Percentiles rank a stretch among this genome's conserved stretches.
phyloP scores from a whole-genome alignment of 805 yeast species.

The Pichia cabralensis region DNA sequence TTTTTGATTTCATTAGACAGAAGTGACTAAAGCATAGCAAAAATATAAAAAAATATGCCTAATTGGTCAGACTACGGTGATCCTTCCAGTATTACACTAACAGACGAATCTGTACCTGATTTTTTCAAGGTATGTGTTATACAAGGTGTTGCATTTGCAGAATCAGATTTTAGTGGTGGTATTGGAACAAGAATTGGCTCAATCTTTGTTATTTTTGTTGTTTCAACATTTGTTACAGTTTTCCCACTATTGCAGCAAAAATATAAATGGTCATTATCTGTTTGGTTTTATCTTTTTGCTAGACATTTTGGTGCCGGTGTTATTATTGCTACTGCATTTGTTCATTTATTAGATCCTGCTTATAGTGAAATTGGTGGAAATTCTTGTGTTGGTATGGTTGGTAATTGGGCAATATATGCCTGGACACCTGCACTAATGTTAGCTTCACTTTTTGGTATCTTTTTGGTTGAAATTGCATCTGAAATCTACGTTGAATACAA shows the following conservation, averaged over 20 bases:
- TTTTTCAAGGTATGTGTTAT: constrained; percentile 15
- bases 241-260: constrained; percentile 48
- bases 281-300: constrained; percentile 50
- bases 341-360: constrained; percentile 63
- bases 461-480: constrained; percentile 36
- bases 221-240: constrained; percentile 45
- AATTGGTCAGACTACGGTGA: constrained; percentile 8
- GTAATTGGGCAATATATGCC: constrained; percentile 38
- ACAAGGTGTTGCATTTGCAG: constrained; percentile 14
- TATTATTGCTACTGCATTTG: constrained; percentile 69
- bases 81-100: constrained; percentile 5
- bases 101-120: constrained; percentile 11
- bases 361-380: constrained; percentile 44
- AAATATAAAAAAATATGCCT: constrained; percentile 6
- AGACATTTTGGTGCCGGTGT: constrained; percentile 75
- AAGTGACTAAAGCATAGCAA: background rate
- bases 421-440: constrained; percentile 41
- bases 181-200: constrained; percentile 40
- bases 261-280: constrained; percentile 41
- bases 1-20: background rate
- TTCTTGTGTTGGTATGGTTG: constrained; percentile 47
- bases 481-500: constrained; percentile 30
- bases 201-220: constrained; percentile 45
- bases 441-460: constrained; percentile 34
- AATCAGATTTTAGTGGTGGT: constrained; percentile 18